Conservation (phyloP, 2,329 filamentous ascomycete species). For the Fusarium neocosmosporiellum region DNA sequence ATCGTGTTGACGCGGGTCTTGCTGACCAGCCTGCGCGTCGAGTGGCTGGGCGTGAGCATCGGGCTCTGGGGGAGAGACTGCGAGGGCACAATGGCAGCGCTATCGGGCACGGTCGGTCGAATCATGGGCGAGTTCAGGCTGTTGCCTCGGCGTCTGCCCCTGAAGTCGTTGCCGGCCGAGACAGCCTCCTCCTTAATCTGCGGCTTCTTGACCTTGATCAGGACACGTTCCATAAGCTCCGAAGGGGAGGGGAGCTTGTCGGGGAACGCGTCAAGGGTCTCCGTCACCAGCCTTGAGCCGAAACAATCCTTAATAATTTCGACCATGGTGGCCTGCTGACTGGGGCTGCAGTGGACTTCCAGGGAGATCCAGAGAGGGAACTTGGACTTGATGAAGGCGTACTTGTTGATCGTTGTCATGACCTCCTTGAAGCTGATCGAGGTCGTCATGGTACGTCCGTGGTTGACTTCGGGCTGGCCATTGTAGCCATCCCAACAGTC, state of each 20-base stretch:
- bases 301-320: conserved; percentile 89
- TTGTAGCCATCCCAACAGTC: conserved; percentile 97
- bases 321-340: conserved; percentile 90
- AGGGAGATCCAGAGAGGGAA: conserved; percentile 95
- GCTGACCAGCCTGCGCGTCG: conserved; percentile 59
- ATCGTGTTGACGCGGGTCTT: conserved; percentile 69
- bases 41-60: conserved; percentile 62
- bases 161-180: conserved; percentile 44
- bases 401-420: conserved; percentile 92
- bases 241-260: conserved; percentile 84
- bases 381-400: conserved; percentile 87
- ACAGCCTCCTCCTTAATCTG: conserved; percentile 55
- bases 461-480: conserved; percentile 88
- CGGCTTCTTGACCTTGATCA: conserved; percentile 95
- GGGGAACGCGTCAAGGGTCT: conserved; percentile 76
- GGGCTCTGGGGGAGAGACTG: conserved; percentile 67
- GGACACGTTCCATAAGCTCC: conserved; percentile 82
- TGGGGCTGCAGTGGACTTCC: conserved; percentile 89
- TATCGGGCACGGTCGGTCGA: conserved; percentile 71
- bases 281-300: conserved; percentile 79
- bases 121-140: conserved; percentile 78
- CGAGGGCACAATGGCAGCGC: conserved; percentile 58
- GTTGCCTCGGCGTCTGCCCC: conserved; percentile 66
- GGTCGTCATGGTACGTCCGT: conserved; percentile 89
- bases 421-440: conserved; percentile 92